Evolutionary conservation across 805 yeast genomes (phyloP).

Genomic region (Candida anglica): DNA sequence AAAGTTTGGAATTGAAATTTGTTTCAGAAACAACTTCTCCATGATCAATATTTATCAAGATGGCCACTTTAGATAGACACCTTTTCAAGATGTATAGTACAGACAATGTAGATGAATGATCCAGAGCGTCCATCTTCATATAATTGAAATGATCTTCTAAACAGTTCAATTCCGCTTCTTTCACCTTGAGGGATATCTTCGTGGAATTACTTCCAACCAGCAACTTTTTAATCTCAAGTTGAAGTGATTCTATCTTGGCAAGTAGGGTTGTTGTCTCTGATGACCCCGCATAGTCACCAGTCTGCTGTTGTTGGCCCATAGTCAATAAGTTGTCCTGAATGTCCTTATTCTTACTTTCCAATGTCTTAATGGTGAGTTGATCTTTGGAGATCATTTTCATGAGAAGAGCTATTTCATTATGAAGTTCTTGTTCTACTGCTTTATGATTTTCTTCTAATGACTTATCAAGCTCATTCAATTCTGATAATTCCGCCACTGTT

Average conservation of each 20-base stretch:
- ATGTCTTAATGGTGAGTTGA: constrained; percentile 11
- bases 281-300: neutral
- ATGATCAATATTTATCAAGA: neutral
- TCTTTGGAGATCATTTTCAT: constrained; percentile 12
- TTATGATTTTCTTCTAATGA: constrained; percentile 46
- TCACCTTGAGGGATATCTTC: constrained; percentile 8
- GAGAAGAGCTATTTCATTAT: constrained; percentile 28
- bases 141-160: neutral
- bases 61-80: neutral
- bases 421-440: constrained; percentile 41
- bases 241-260: constrained; percentile 11
- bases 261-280: neutral
- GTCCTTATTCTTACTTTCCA: constrained; percentile 16
- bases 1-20: too few relatives aligned
- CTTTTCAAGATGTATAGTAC: neutral
- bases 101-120: neutral
- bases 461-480: constrained; percentile 45
- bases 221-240: constrained; percentile 12
- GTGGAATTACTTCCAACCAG: constrained; percentile 7
- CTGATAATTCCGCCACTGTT: constrained; percentile 44
- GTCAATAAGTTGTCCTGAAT: constrained; percentile 15
- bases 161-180: constrained; percentile 8
- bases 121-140: neutral
- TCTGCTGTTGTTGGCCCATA: constrained; percentile 8
- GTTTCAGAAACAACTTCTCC: neutral